Base-by-base conservation (phyloP, 1,284 basidiomycete genomes). In the Rhizoctonia solani region DNA sequence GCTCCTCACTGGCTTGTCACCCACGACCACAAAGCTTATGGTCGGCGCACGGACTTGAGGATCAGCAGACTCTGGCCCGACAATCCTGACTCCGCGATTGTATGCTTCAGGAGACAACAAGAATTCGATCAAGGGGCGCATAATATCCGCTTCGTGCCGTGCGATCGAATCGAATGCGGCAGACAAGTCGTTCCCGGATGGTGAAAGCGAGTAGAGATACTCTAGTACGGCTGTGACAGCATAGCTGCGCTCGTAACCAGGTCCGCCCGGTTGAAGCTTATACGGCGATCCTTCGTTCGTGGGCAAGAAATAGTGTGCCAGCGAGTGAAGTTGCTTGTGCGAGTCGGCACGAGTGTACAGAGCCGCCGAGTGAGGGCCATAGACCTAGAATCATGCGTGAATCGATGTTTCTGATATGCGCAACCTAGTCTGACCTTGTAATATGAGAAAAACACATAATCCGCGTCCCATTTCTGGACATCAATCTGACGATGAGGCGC, bases 381-480 rank as follows among this genome's bases (percentile, higher is more conserved):
- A 92, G 0, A 91, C 81, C 88, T 90, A 71, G 5, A 50, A 8
- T 16, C 53, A 50, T 41, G 46, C 4, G 19, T 23, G 32, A 16
- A 39, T 42, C 1, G 13, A 46, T 23, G 29, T n/a, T 47, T 34
- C 9, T 29, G 30, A 65, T 32, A 25, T 27, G 34, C 46, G 29
- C 13, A 42, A 13, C 14, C 23, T 19, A 39, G 19, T 27, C 74
- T n/a, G 46, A 87, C 89, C 83, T 92, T 92, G 80, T 92, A 92
- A 70, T 86, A 82, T 1, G 87, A 85, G 74, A 90, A 87, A 61
- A 87, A 83, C 52, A 82, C 83, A 73, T 86, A 89, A 72, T 92
- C 89, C 37, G 89, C 81, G 65, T 89, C 88, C 90, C 89, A 91
- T 50, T 81, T 84, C 69, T 81, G 82, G 3, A 90, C 89, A 71